Base-by-base conservation (phyloP, 2,329 filamentous ascomycete species). In the Cercospora brassicicola region DNA sequence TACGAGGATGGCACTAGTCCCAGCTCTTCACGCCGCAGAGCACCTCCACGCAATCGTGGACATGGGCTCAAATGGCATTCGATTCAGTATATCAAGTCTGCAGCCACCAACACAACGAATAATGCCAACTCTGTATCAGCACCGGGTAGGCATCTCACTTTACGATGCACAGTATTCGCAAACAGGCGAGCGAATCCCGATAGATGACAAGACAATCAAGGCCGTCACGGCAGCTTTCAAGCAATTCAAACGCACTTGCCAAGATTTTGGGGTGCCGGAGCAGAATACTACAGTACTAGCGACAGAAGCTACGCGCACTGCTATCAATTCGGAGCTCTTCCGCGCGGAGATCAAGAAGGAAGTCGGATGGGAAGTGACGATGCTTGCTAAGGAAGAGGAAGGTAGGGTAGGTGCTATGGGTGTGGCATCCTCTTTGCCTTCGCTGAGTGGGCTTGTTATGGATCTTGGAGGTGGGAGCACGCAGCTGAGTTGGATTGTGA, bases 71-170 rank as follows among this genome's bases (percentile, higher is more conserved):
- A 97, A 97, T 83, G 94, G 93, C 74, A 94, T 97, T 75, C 92
- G 94, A 65, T 96, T 96, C 83, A 94, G 92, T 55, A 92, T 97
- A 75, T 92, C 93, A 8, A 89, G 93, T 72, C 85, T 96, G n/a
- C 86, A 89, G 3, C 89, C 90, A 23, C 87, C 88, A 3, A 87
- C 84, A 45, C 85, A 91, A 26, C 90, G 93, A 26, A 87, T 93
- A 26, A 85, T 97, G 51, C 89, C 86, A 18, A 94, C 91, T 28
- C 75, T 97, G 65, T 96, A 92, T 80, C 88, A 91, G 74, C 88
- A 93, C 74, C 89, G 94, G 5, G 90, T 89, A 9, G 87, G 85
- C 23, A 95, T 97, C 67, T 97, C 93, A 1, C 86, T 97, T 10
- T 96, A 95, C 80, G 93, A 97, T 76, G 92, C 92, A 0, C 80